Conservation (phyloP, 352 stramenopile species). For the Phytophthora capsici region DNA sequence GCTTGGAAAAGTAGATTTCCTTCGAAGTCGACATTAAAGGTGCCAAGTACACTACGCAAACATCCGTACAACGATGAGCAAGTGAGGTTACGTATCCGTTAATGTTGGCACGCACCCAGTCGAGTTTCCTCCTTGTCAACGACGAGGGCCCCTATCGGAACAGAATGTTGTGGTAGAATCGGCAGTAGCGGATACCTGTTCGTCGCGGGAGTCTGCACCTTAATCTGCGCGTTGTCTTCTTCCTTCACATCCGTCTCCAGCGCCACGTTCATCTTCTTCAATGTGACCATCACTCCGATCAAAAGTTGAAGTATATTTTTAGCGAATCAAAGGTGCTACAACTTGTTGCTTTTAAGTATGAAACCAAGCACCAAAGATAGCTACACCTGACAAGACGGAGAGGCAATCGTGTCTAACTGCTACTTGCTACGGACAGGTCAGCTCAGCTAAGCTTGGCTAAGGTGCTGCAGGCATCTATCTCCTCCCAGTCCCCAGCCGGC, state of each 20-base stretch:
- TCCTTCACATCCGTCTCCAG: background rate
- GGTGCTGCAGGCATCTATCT: constrained; percentile 18
- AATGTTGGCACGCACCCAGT: constrained; percentile 35
- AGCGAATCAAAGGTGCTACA: constrained; percentile 25
- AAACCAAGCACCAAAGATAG: constrained; percentile 35
- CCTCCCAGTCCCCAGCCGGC: constrained; percentile 16
- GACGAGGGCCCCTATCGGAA: constrained; percentile 26
- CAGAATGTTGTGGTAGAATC: constrained; percentile 32
- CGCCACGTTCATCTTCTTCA: constrained; percentile 2
- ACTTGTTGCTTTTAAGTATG: background rate
- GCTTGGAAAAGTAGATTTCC: constrained; percentile 49
- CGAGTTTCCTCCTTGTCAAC: constrained; percentile 38
- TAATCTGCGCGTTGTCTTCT: background rate
- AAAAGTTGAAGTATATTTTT: constrained; percentile 38
- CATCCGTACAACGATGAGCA: no score
- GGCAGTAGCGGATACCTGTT: constrained; percentile 20
- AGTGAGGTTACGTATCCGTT: background rate
- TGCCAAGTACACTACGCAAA: constrained; percentile 43
- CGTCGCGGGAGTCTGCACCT: background rate
- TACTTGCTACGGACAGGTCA: constrained; percentile 26
- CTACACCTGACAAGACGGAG: constrained; percentile 26
- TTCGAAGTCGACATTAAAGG: constrained; percentile 47
- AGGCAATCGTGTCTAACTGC: constrained; percentile 32
- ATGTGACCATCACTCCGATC: constrained; percentile 28
- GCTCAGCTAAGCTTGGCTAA: constrained; percentile 17